phyloP scores from a whole-genome alignment of 306 rosid species.

The Malus sieversii region DNA sequence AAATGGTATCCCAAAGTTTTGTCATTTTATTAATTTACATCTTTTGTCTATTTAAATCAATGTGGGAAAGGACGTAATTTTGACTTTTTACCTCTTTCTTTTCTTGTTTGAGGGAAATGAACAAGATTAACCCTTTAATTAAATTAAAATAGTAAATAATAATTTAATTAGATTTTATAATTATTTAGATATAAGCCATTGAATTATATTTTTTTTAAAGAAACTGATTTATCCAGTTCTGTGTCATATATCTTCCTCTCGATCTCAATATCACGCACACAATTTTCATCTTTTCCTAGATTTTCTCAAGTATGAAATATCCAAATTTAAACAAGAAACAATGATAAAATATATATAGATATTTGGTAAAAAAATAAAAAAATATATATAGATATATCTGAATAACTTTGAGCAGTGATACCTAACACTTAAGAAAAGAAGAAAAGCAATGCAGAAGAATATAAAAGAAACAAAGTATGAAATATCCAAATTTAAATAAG shows the following conservation, averaged over 20 bases:
- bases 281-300: not conserved
- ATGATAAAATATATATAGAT: no score
- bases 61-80: no score
- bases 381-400: no score
- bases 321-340: not conserved
- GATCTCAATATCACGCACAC: not conserved
- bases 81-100: no score
- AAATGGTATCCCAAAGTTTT: no score
- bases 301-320: not conserved
- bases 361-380: no score
- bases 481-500: not conserved
- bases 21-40: no score
- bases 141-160: no score
- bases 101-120: not conserved
- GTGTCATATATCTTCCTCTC: not conserved
- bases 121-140: not conserved
- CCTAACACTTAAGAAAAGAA: no score
- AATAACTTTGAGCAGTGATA: no score
- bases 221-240: not conserved
- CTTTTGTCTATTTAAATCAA: no score
- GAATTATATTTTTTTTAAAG: not conserved
- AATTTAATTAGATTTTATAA: not conserved
- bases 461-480: not conserved
- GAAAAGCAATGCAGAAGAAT: no score
- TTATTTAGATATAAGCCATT: not conserved